Evolutionary conservation across 1,139 yeast species (phyloP).

Genomic region (Pichia sp.): DNA sequence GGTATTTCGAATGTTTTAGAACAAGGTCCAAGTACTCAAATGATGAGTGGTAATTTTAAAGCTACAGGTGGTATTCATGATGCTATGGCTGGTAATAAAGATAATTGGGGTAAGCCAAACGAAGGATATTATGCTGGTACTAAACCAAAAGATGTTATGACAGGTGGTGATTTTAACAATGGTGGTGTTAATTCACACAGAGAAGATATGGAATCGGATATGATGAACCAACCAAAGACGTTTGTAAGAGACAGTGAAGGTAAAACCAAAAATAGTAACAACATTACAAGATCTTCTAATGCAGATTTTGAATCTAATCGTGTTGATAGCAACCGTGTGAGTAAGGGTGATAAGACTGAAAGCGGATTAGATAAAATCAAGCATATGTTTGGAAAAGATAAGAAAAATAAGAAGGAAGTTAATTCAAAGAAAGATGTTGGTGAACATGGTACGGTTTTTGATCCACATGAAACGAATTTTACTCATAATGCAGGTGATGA

Average conservation of each 20-base stretch:
- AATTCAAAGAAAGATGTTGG: background rate
- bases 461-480: background rate
- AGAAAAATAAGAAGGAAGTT: background rate
- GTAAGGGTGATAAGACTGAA: too few relatives aligned
- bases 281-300: too few relatives aligned
- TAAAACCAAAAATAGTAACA: background rate
- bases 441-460: conserved; percentile 6
- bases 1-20: background rate
- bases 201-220: background rate
- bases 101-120: background rate
- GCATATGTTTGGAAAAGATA: conserved; percentile 5
- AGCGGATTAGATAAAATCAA: conserved; percentile 5
- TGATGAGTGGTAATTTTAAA: background rate
- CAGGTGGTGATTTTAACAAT: background rate
- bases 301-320: too few relatives aligned
- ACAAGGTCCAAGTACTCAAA: background rate
- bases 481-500: conserved; percentile 7
- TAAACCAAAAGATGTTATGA: background rate
- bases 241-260: background rate
- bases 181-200: background rate
- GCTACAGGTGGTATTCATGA: background rate
- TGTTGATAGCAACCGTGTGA: too few relatives aligned
- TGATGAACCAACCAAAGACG: background rate
- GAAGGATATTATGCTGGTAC: conserved; percentile 7
- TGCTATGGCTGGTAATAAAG: background rate